Evolutionary conservation across 352 stramenopile genomes (phyloP).

Genomic region (Phytophthora cryptogea): DNA sequence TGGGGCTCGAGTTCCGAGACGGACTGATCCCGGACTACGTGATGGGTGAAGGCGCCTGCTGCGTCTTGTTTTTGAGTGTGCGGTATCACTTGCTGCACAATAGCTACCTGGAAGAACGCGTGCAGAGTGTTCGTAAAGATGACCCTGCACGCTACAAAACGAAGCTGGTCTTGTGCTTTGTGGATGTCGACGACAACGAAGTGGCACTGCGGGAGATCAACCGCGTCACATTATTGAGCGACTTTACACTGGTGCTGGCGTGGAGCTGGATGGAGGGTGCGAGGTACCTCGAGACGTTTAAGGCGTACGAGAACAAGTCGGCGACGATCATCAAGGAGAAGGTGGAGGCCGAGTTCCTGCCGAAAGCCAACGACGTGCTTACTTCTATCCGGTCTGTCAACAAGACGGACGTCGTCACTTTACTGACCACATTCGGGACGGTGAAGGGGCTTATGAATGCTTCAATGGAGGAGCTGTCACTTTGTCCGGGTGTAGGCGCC

Average conservation of each 20-base stretch:
- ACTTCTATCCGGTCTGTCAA: constrained; percentile 92
- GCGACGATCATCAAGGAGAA: constrained; percentile 94
- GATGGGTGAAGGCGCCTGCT: constrained; percentile 79
- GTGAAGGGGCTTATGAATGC: constrained; percentile 88
- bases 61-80: constrained; percentile 92
- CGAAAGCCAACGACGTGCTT: constrained; percentile 92
- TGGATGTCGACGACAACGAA: constrained; percentile 96
- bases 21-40: constrained; percentile 96
- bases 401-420: constrained; percentile 94
- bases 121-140: constrained; percentile 88
- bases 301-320: constrained; percentile 96
- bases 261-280: constrained; percentile 95
- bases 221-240: constrained; percentile 87
- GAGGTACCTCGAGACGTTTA: constrained; percentile 97
- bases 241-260: constrained; percentile 93
- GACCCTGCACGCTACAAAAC: constrained; percentile 79
- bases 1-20: constrained; percentile 90
- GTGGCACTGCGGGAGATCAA: constrained; percentile 93
- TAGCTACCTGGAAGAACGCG: constrained; percentile 91
- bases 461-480: constrained; percentile 92
- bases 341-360: constrained; percentile 90
- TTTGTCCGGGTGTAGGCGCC: constrained; percentile 93
- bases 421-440: constrained; percentile 93
- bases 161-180: constrained; percentile 93
- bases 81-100: constrained; percentile 89